Conservation (phyloP, 306 rosid species). For the Castanospermum australe region DNA sequence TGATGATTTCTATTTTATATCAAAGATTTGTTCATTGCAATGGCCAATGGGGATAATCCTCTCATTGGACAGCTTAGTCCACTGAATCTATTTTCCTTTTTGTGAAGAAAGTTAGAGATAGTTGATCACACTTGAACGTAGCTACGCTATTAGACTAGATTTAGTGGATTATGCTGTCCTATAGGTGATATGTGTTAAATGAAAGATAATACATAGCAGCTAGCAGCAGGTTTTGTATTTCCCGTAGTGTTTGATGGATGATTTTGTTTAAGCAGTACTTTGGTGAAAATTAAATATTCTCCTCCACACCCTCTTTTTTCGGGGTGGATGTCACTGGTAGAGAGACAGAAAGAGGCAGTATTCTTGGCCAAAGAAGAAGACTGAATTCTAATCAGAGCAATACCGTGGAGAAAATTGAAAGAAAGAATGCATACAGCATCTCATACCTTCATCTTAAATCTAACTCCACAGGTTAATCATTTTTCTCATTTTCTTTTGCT, state of each 20-base stretch:
- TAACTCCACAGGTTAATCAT: conserved; percentile 49
- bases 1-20: not conserved
- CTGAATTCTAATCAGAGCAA: conserved; percentile 14
- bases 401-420: conserved; percentile 18
- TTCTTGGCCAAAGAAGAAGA: not conserved
- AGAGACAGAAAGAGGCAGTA: conserved; percentile 12
- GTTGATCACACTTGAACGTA: not conserved
- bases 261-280: not conserved
- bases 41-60: not conserved
- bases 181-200: not conserved
- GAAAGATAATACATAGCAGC: not conserved
- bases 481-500: not conserved
- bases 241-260: not conserved
- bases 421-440: conserved; percentile 49
- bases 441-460: conserved; percentile 33
- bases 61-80: not conserved
- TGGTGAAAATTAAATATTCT: not conserved
- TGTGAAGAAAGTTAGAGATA: not conserved
- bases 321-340: conserved; percentile 2
- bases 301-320: not conserved
- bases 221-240: not conserved
- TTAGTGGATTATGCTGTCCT: not conserved
- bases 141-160: not conserved
- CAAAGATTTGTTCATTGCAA: not conserved
- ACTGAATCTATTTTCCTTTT: not conserved